These are phyloP conservation scores for Candida silvicultrix DNA, from an alignment of 805 yeast species.

Conservation along the genomic window DNA sequence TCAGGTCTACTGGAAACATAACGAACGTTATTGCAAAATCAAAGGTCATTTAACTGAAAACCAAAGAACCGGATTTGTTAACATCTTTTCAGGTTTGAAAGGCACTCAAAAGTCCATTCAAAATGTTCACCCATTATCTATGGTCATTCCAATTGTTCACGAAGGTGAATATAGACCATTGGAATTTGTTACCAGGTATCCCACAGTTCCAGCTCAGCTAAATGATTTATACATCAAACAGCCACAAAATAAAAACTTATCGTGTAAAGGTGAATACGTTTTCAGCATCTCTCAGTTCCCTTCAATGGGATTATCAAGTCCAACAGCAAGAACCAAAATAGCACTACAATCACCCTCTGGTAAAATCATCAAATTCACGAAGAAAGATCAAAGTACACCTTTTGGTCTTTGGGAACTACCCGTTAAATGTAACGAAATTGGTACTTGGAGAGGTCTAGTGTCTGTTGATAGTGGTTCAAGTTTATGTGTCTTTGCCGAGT, in stretches of 20 bases:
- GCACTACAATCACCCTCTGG: constrained; percentile 86
- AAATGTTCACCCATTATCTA: constrained; percentile 60
- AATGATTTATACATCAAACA: constrained; percentile 77
- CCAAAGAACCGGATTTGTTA: constrained; percentile 64
- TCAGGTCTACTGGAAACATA: constrained; percentile 71
- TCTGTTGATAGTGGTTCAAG: constrained; percentile 70
- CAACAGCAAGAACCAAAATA: constrained; percentile 39
- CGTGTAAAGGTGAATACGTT: constrained; percentile 50
- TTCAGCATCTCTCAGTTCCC: constrained; percentile 57
- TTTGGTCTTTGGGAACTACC: constrained; percentile 55
- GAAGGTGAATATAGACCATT: constrained; percentile 55
- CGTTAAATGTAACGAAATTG: constrained; percentile 61
- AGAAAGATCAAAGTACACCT: constrained; percentile 39
- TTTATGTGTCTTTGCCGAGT: constrained; percentile 89
- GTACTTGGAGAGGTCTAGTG: constrained; percentile 79
- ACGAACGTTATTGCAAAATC: constrained; percentile 61
- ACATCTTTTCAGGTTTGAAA: constrained; percentile 64
- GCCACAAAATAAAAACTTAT: constrained; percentile 71
- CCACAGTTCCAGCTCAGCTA: constrained; percentile 60
- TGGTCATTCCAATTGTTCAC: constrained; percentile 73
- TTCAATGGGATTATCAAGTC: constrained; percentile 11
- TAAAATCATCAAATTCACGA: constrained; percentile 53
- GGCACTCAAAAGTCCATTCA: constrained; percentile 52
- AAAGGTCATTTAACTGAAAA: constrained; percentile 76
- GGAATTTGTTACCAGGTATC: constrained; percentile 66